Evolutionary conservation across 2,329 filamentous ascomycete species (phyloP), one percentile per base, ranked within the genome.

Genomic region (Fusarium sarcochroum): DNA sequence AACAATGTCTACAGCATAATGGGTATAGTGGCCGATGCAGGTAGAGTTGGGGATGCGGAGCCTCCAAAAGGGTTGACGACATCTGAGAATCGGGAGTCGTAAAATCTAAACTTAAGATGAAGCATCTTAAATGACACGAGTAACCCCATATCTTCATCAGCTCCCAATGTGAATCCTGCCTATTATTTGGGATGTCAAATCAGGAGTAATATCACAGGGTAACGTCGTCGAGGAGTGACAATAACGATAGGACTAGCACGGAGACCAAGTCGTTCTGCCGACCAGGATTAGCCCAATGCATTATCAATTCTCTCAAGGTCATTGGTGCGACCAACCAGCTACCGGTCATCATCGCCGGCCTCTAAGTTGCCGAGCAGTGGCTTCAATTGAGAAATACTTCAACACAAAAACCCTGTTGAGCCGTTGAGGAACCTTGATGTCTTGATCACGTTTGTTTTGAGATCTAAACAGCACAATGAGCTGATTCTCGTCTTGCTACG

Each of bases 381-480:
- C 14, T 25, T 9, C 5, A 20, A 1, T n/a, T 5, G 14, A 25
- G n/a, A 21, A 1, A 7, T n/a, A 8, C 6, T 18, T 17, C 6
- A 17, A 27, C 25, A 25, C 8, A 6, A 15, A 23, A 10, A 47
- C 49, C 54, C 8, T 57, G 46, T 52, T 63, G 61, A 27, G 30
- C 13, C 10, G 5, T 3, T 15, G 44, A 50, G 63, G 66, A 67
- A 67, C 63, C 63, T 38, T 63, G 63, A 67, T 67, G 63, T 53
- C 51, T 27, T n/a, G 7, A 4, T 5, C 17, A 10, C 9, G 11
- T 21, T 18, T 30, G 27, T 15, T 14, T 25, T 5, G 27, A 27
- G 41, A 30, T 20, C 34, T 23, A 50, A 45, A 13, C 27, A 30
- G 10, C 10, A 13, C 27, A 30, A 30, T 11, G 27, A 30, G 10